phyloP scores from a whole-genome alignment of 768 basidiomycete genomes.

The Wakefieldia striispora region DNA sequence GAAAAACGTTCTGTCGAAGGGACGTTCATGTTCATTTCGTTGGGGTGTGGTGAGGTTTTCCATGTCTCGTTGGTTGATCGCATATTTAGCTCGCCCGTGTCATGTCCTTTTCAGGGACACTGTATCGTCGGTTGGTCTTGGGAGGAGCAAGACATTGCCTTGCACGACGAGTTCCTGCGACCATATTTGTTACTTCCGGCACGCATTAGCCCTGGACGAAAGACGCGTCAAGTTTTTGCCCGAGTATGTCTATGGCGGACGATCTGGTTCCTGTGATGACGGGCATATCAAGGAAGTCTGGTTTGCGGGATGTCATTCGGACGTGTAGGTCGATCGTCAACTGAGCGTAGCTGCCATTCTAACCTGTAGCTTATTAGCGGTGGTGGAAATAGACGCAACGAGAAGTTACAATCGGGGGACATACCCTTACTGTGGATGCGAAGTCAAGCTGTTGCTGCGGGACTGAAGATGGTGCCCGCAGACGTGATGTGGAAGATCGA shows the following conservation, averaged over 20 bases:
- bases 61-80: neutral
- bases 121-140: slow-evolving; percentile 44
- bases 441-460: slow-evolving; percentile 27
- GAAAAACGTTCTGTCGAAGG: slow-evolving; percentile 34
- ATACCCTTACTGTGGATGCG: slow-evolving; percentile 34
- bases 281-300: slow-evolving; percentile 40
- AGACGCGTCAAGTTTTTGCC: slow-evolving; percentile 47
- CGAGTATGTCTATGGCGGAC: slow-evolving; percentile 37
- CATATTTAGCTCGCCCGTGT: neutral
- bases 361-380: slow-evolving; percentile 16
- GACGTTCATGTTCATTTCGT: slow-evolving; percentile 42
- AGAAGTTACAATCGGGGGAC: slow-evolving; percentile 26
- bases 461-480: slow-evolving; percentile 19
- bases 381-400: slow-evolving; percentile 29
- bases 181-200: slow-evolving; percentile 43
- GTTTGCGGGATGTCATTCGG: slow-evolving; percentile 41
- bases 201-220: slow-evolving; percentile 48
- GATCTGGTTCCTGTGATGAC: slow-evolving; percentile 7
- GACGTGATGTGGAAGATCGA: slow-evolving; percentile 29
- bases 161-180: slow-evolving; percentile 27
- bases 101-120: slow-evolving; percentile 37
- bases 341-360: neutral
- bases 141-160: slow-evolving; percentile 32
- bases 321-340: slow-evolving; percentile 31
- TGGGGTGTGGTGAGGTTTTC: slow-evolving; percentile 39